Base-by-base conservation (phyloP, 768 basidiomycete genomes). In the Leccinellum albellum region DNA sequence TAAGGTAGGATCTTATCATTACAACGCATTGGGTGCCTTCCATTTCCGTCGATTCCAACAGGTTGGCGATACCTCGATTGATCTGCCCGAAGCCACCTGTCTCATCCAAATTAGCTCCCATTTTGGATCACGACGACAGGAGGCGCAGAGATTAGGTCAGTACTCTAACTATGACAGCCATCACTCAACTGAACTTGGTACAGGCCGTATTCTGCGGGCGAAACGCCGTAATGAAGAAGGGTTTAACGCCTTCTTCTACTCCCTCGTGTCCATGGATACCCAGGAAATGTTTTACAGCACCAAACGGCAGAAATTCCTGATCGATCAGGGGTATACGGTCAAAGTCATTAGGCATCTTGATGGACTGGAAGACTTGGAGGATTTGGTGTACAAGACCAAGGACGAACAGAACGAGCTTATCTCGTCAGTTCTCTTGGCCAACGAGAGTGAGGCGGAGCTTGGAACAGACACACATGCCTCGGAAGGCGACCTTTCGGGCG, bases 251-350 rank as follows among this genome's bases (percentile, higher is more conserved):
- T 99, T 98, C 77, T 99, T 99, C 76, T 99, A 99, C 73, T 98
- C 96, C 32, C 85, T 99, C 7, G 97, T 99, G 32, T 98, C 95
- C 24, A 97, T 96, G 74, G 96, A 98, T 75, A 99, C 96, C 4
- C 94, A 97, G 68, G 97, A 98, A 75, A 98, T 98, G 94, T 99
- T 88, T 75, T 99, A 98, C 80, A 95, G 92, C 71, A 96, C 97
- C 3, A 99, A 99, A 75, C 86, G 97, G 15, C 97, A 98, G 68
- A 94, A 98, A 68, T 99, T 99, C 76, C 77, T 99, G 63, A 96
- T 99, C 67, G 97, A 99, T 70, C 95, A 98, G 74, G 95, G 96
- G 3, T 99, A 99, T 74, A 90, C 96, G 9, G 98, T 99, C 84
- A 98, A 98, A 74, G 95, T 99, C 53, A 98, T 99, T 74, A 98